Evolutionary conservation across 2,329 filamentous ascomycete genomes (phyloP).

Genomic region (Cadophora sp.): DNA sequence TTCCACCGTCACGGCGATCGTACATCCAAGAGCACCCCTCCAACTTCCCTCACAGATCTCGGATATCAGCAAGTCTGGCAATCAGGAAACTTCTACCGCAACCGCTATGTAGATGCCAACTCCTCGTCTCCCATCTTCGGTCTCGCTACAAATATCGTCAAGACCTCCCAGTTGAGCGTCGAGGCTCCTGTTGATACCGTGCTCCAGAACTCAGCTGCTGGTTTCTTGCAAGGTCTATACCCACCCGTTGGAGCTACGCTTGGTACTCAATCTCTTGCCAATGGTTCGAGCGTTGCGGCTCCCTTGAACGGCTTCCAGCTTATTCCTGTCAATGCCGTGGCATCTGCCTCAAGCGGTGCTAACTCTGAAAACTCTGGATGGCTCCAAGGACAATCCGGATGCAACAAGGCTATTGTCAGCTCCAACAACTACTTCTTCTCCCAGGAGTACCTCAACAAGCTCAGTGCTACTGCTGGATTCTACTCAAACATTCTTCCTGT

Average conservation of each 20-base stretch:
- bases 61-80: slow-evolving; percentile 78
- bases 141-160: slow-evolving; percentile 70
- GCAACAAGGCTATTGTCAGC: slow-evolving; percentile 60
- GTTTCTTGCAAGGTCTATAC: slow-evolving; percentile 87
- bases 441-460: slow-evolving; percentile 52
- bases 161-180: slow-evolving; percentile 73
- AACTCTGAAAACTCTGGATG: slow-evolving; percentile 63
- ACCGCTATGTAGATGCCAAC: slow-evolving; percentile 72
- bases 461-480: slow-evolving; percentile 64
- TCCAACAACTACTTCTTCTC: slow-evolving; percentile 62
- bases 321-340: slow-evolving; percentile 72
- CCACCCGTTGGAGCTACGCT: slow-evolving; percentile 69
- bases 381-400: slow-evolving; percentile 65
- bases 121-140: slow-evolving; percentile 66
- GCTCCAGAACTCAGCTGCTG: slow-evolving; percentile 79
- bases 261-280: slow-evolving; percentile 69
- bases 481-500: slow-evolving; percentile 61
- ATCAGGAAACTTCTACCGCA: slow-evolving; percentile 77
- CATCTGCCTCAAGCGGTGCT: slow-evolving; percentile 57
- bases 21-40: slow-evolving; percentile 76
- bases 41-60: slow-evolving; percentile 77
- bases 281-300: slow-evolving; percentile 69
- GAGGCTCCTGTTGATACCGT: slow-evolving; percentile 78
- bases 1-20: slow-evolving; percentile 92
- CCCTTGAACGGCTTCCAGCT: slow-evolving; percentile 86